Conservation (phyloP, 2,329 filamentous ascomycete species). For the Trichoderma atroviride region DNA sequence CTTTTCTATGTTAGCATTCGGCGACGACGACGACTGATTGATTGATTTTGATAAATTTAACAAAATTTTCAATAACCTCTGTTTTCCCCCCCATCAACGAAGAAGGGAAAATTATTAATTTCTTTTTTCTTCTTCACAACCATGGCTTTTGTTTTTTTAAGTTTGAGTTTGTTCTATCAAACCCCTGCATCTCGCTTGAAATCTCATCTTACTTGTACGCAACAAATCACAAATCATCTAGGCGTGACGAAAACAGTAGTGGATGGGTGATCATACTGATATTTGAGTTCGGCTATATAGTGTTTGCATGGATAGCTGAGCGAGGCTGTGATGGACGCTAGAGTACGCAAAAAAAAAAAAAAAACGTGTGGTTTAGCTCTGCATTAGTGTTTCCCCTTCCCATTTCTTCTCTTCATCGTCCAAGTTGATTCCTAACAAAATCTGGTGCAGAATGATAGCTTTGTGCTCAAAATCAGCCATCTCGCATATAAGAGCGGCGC, state of each 20-base stretch:
- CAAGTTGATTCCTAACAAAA: neutral
- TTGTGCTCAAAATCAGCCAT: neutral
- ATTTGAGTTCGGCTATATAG: neutral
- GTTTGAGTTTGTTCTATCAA: neutral
- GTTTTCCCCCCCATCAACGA: too few relatives aligned
- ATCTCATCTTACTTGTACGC: neutral
- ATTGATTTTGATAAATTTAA: slow-evolving; percentile 13
- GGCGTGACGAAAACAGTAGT: neutral
- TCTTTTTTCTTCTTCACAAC: neutral
- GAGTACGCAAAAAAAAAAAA: neutral
- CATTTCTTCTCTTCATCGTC: neutral
- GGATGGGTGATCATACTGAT: slow-evolving; percentile 2
- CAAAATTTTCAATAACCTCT: neutral
- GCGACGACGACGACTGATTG: slow-evolving; percentile 3
- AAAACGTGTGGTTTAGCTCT: neutral
- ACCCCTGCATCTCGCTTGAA: neutral
- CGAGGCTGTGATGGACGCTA: neutral
- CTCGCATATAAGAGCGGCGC: slow-evolving; percentile 11
- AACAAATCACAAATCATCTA: too few relatives aligned
- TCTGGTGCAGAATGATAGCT: neutral
- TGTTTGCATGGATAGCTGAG: neutral
- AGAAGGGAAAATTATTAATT: too few relatives aligned
- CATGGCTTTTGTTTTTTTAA: neutral
- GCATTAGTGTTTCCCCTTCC: slow-evolving; percentile 6
- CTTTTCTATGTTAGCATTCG: slow-evolving; percentile 6